Conservation (phyloP, 805 yeast species). For the Candida ascalaphidarum region DNA sequence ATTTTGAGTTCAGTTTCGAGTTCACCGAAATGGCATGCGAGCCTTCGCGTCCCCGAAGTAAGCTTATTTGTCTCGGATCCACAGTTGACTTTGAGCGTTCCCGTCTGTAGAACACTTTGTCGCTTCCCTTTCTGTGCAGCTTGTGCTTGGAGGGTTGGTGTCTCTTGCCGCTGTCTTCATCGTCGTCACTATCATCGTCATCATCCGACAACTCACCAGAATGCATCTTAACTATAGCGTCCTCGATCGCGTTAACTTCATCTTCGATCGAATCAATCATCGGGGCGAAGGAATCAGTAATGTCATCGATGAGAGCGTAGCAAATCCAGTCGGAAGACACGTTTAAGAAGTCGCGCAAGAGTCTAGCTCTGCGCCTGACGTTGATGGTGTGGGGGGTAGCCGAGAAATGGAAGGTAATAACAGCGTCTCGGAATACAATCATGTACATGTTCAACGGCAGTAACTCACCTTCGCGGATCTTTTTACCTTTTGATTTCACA, state of each 20-base stretch:
- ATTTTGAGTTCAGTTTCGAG: constrained; percentile 5
- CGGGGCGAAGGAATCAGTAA: constrained; percentile 96
- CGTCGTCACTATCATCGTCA: constrained; percentile 30
- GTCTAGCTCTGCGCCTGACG: constrained; percentile 86
- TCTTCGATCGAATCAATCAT: constrained; percentile 90
- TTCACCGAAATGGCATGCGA: constrained; percentile 1
- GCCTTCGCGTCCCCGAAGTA: background rate
- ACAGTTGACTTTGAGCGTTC: constrained; percentile 31
- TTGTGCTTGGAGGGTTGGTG: constrained; percentile 1
- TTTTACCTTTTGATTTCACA: constrained; percentile 17
- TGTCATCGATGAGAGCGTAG: constrained; percentile 92
- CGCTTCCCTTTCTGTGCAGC: constrained; percentile 1
- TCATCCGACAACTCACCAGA: constrained; percentile 47
- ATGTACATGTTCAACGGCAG: constrained; percentile 90
- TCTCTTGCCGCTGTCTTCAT: constrained; percentile 8
- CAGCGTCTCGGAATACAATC: constrained; percentile 85
- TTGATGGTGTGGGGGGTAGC: constrained; percentile 96
- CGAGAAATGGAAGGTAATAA: constrained; percentile 85
- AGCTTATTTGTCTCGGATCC: constrained; percentile 9
- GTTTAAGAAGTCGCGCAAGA: constrained; percentile 78
- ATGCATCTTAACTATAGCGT: constrained; percentile 81
- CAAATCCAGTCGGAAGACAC: constrained; percentile 96
- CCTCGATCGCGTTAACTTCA: constrained; percentile 93
- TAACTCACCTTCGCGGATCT: constrained; percentile 47
- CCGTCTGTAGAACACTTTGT: constrained; percentile 22